phyloP scores from a whole-genome alignment of 257 asterid species.

The Nicotiana paniculata region DNA sequence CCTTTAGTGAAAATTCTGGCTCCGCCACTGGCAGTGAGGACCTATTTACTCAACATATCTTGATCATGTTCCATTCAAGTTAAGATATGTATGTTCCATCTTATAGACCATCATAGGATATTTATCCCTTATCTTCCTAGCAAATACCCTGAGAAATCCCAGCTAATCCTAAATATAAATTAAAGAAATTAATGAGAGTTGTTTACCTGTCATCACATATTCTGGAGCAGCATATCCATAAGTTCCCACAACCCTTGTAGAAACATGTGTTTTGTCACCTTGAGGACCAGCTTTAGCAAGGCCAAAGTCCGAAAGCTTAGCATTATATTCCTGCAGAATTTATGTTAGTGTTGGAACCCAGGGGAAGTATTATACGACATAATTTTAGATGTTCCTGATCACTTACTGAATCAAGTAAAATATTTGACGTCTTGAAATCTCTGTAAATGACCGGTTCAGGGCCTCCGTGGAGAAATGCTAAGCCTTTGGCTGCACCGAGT shows the following conservation, averaged over 20 bases:
- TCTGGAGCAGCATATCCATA: conserved; percentile 97
- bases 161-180: not conserved
- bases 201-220: conserved; percentile 93
- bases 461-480: conserved; percentile 86
- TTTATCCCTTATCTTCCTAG: not conserved
- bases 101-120: not conserved
- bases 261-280: conserved; percentile 93
- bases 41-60: not conserved
- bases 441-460: conserved; percentile 85
- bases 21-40: not conserved
- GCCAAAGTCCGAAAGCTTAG: conserved; percentile 94
- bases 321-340: conserved; percentile 64
- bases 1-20: too few relatives aligned
- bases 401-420: conserved; percentile 79
- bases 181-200: not conserved
- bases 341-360: not conserved
- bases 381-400: not conserved
- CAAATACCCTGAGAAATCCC: not conserved
- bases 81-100: too few relatives aligned
- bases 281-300: conserved; percentile 97
- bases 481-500: conserved; percentile 92
- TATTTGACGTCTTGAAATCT: conserved; percentile 94
- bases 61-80: not conserved
- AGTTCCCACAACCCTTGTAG: conserved; percentile 87
- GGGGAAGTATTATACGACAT: not conserved